Evolutionary conservation across 202 grass and related monocot genomes (phyloP), one percentile per base, ranked within the genome.

Genomic region (Elaeis oleifera): DNA sequence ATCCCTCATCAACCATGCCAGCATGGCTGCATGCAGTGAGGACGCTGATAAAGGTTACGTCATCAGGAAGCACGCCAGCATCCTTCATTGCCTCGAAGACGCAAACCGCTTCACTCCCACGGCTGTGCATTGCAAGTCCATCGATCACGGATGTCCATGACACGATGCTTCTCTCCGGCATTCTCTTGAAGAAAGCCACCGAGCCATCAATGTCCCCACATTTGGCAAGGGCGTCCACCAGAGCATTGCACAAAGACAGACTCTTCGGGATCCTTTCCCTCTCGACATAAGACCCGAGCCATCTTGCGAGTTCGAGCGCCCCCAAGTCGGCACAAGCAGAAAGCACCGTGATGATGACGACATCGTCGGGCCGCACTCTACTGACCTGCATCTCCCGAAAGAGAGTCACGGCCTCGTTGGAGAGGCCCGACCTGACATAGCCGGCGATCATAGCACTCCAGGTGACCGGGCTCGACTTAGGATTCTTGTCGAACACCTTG

Each of bases 361-460:
- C 84, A 53, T 81, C 84, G 53, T 94, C 81, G 0, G 89, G 71
- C 6, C 17, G 57, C 11, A 88, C 67, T 3, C 71, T 75, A 6
- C 65, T 56, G 9, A 53, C 60, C 84, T 94, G 89, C 89, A 94
- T 94, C 53, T 68, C 77, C 28, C 84, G 55, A 52, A 94, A 94
- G 52, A 88, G 51, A 39, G 50, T 24, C 7, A 94, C 73, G 0
- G 89, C 83, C 16, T 85, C 71, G 29, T 59, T 50, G 11, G 81
- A 94, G 53, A 68, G 59, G 0, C 89, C 84, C 16, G 61, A 69
- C 5, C 76, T 78, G 16, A 84, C 78, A 28, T 88, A 94, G 16
- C 81, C 89, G 4, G 81, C 89, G 16, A 94, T 88, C 78, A 94
- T 87, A 0, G 81, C 81, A 39, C 84, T 88, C 89, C 89, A 94